These are phyloP conservation scores for Escovopsis sp. DNA, from an alignment of 2,329 filamentous ascomycete species.

Conservation along the genomic window DNA sequence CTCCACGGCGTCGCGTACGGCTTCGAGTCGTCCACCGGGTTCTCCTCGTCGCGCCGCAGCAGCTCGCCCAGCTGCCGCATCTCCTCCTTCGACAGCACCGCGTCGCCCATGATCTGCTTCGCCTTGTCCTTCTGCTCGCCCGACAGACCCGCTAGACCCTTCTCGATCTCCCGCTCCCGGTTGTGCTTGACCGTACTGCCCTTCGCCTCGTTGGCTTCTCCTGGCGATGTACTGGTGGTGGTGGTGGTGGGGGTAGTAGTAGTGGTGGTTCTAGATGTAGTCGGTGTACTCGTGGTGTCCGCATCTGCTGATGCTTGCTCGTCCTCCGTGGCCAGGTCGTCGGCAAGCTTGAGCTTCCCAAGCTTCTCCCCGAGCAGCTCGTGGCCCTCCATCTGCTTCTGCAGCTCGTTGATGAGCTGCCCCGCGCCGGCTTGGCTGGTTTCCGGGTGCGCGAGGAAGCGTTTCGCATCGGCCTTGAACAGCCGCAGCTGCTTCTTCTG, in stretches of 20 bases:
- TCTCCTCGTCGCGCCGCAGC: slow-evolving; percentile 51
- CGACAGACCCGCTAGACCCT: slow-evolving; percentile 19
- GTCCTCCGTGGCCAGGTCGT: slow-evolving; percentile 1
- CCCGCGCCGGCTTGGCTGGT: slow-evolving; percentile 13
- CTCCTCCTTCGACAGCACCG: slow-evolving; percentile 30
- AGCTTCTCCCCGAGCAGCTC: slow-evolving; percentile 16
- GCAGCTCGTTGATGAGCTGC: slow-evolving; percentile 18
- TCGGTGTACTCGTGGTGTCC: no score
- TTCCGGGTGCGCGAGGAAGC: slow-evolving; percentile 34
- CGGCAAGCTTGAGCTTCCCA: slow-evolving; percentile 12
- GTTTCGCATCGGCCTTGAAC: slow-evolving; percentile 52
- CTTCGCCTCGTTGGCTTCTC: slow-evolving; percentile 7
- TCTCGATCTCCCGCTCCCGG: slow-evolving; percentile 17
- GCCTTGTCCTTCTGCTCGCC: slow-evolving; percentile 19
- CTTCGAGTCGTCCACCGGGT: slow-evolving; percentile 60
- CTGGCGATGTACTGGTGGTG: no score
- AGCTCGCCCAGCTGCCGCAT: slow-evolving; percentile 37
- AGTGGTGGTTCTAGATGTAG: no score
- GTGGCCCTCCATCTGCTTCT: slow-evolving; percentile 18
- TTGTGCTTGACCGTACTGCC: slow-evolving; percentile 10
- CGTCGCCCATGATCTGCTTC: slow-evolving; percentile 17
- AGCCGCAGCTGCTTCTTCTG: slow-evolving; percentile 61
- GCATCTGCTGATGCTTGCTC: no score
- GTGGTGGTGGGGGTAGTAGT: no score
- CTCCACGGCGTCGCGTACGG: slow-evolving; percentile 87